Percentiles rank a stretch among this genome's conserved stretches.
These are phyloP conservation scores for Penicillium sp. DNA, from an alignment of 2,329 filamentous ascomycete genomes.

Conservation along the genomic window DNA sequence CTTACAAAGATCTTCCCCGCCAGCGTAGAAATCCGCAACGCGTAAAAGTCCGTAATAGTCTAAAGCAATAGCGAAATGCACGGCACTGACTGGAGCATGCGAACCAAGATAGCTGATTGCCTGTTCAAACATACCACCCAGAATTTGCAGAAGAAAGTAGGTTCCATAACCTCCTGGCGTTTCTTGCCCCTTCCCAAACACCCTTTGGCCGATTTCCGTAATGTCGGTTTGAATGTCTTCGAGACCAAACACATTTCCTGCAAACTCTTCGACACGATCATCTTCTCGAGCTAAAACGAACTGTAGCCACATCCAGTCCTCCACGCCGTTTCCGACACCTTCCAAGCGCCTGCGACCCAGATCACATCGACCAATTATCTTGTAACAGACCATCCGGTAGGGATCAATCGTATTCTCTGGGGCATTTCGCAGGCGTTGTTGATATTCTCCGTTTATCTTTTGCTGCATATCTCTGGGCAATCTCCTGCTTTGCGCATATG, in stretches of 20 bases:
- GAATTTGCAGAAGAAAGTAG: conserved; percentile 87
- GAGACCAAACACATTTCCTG: conserved; percentile 60
- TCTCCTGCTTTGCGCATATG: conserved; percentile 75
- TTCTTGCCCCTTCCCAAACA: conserved; percentile 80
- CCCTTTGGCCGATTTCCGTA: conserved; percentile 80
- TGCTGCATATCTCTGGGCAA: conserved; percentile 76
- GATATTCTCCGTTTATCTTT: conserved; percentile 85
- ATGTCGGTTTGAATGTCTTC: conserved; percentile 74
- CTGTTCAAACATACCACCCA: conserved; percentile 91
- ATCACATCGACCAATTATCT: conserved; percentile 81
- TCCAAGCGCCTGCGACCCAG: conserved; percentile 55
- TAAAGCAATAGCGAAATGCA: conserved; percentile 89
- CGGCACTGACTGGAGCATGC: conserved; percentile 87
- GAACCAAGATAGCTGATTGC: conserved; percentile 87
- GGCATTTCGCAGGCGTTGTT: conserved; percentile 76
- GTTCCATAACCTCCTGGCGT: conserved; percentile 78
- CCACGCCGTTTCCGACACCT: conserved; percentile 55
- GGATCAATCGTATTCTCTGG: conserved; percentile 87
- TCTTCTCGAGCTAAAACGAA: conserved; percentile 61
- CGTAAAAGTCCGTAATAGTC: conserved; percentile 86
- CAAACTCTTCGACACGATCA: conserved; percentile 57
- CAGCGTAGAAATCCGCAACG: conserved; percentile 73
- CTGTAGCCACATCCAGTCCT: conserved; percentile 66
- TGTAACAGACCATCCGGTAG: conserved; percentile 96
- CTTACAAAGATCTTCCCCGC: conserved; percentile 64